A percentile compares a stretch with the other conserved stretches of the same genome.
phyloP scores from a whole-genome alignment of 2,329 filamentous ascomycete genomes.

The Ilyonectria destructans region DNA sequence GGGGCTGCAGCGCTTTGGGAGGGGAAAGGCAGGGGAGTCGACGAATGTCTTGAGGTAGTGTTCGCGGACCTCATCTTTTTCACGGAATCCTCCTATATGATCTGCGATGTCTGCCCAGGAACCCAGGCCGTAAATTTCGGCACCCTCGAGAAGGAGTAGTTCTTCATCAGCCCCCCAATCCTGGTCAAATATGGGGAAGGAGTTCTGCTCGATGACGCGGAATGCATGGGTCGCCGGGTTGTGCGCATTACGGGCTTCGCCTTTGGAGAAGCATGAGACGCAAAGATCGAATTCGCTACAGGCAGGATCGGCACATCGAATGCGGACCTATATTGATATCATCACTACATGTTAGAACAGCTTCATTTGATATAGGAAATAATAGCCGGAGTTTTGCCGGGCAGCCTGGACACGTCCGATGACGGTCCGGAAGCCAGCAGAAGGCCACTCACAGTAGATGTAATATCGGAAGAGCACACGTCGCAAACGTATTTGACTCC shows the following conservation, averaged over 20 bases:
- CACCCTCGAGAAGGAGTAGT: conserved; percentile 91
- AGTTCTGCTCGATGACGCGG: conserved; percentile 97
- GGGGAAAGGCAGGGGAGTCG: conserved; percentile 85
- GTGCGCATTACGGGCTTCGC: conserved; percentile 85
- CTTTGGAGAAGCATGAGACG: conserved; percentile 92
- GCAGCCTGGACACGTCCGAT: conserved; percentile 30
- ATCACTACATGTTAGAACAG: conserved; percentile 41
- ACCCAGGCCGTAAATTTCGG: conserved; percentile 95
- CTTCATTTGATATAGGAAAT: conserved; percentile 13
- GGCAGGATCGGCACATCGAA: conserved; percentile 86
- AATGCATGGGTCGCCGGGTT: conserved; percentile 90
- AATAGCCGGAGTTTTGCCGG: conserved; percentile 48
- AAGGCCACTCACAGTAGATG: conserved; percentile 83
- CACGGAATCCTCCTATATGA: conserved; percentile 95
- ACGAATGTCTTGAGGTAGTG: conserved; percentile 94
- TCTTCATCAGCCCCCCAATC: conserved; percentile 99
- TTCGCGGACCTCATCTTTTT: conserved; percentile 95
- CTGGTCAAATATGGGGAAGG: conserved; percentile 93
- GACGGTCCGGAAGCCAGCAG: conserved; percentile 23
- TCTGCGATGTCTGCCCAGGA: conserved; percentile 99
- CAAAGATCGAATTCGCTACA: conserved; percentile 98
- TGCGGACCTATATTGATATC: conserved; percentile 80
- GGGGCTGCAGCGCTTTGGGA: conserved; percentile 89
- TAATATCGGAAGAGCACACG: conserved; percentile 96
- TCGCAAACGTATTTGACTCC: conserved; percentile 98